Base-by-base conservation (phyloP, 345 rosid species). In the Excoecaria cochinchinensis region DNA sequence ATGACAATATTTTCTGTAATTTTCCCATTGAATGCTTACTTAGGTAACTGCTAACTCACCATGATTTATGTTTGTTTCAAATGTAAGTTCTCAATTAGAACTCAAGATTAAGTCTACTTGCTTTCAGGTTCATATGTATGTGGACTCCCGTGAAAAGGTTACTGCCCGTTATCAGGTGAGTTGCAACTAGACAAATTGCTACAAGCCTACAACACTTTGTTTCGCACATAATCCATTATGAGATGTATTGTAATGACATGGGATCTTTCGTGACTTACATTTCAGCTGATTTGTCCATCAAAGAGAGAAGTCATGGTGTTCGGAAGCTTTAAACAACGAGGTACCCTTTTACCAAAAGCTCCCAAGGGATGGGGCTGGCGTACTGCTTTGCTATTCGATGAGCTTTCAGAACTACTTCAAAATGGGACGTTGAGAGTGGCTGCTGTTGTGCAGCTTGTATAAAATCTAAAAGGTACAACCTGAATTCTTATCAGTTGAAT, bases 331-430 rank as follows among this genome's bases (percentile, higher is more conserved):
- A 92, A 95, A 77, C 95, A 95, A 69, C 82, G 89, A 50, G 97
- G 98, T 19, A 92, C 94, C 17, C 95, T 95, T 71, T 76, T 95
- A 74, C 98, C 99, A 1, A 95, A 92, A 82, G 97, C 99, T 78
- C 99, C 99, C 7, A 92, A 95, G 81, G 99, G 99, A 21, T 92
- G 99, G 97, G 97, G 99, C 69, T 95, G 99, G 99, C 90, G 97
- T 31, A 86, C 94, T 0, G 98, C 99, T 68, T 65, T 95, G 71
- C 82, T 90, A 67, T 91, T 95, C 36, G 96, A 95, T 17, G 99
- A 95, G 85, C 96, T 95, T 25, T 84, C 94, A 1, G 99, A 95
- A 74, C 92, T 90, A 73, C 92, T 91, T 65, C 97, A 92, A 80
- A 90, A 88, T 40, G 97, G 98, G 63, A 83, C 89, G 77, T 81